Conservation (phyloP, 2,329 filamentous ascomycete species). For the Cladosporium velox region DNA sequence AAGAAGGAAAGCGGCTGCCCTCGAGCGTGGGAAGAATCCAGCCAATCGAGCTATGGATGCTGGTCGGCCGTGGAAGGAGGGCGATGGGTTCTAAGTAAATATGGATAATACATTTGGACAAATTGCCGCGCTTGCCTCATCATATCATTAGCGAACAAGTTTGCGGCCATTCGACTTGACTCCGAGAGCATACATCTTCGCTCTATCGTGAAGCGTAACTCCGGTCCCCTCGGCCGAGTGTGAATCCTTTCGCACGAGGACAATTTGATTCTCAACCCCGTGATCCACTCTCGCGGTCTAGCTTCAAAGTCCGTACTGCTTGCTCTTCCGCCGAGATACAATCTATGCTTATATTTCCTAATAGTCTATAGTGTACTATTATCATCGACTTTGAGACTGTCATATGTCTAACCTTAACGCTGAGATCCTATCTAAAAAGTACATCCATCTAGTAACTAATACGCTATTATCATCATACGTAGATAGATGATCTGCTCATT, state of each 20-base stretch:
- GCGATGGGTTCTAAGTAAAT: constrained; percentile 47
- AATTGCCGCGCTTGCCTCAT: not conserved
- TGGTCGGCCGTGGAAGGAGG: constrained; percentile 57
- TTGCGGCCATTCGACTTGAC: not conserved
- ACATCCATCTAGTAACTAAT: too few relatives aligned
- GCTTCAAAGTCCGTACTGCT: too few relatives aligned
- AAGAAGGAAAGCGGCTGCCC: constrained; percentile 46
- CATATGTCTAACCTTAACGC: too few relatives aligned
- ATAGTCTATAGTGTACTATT: too few relatives aligned
- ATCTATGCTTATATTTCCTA: too few relatives aligned
- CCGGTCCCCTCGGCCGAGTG: not conserved
- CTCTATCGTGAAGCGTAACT: not conserved
- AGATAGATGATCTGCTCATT: too few relatives aligned
- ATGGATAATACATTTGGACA: not conserved
- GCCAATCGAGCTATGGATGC: constrained; percentile 54
- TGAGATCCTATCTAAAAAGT: too few relatives aligned
- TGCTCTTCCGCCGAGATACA: too few relatives aligned
- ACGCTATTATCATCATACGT: too few relatives aligned
- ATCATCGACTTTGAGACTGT: too few relatives aligned
- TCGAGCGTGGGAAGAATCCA: constrained; percentile 54
- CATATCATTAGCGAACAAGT: not conserved
- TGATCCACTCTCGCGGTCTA: not conserved
- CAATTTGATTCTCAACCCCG: not conserved
- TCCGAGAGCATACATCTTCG: not conserved
- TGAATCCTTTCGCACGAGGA: not conserved